phyloP scores from a whole-genome alignment of 1,284 basidiomycete genomes.

The Leccinum subrobustum region DNA sequence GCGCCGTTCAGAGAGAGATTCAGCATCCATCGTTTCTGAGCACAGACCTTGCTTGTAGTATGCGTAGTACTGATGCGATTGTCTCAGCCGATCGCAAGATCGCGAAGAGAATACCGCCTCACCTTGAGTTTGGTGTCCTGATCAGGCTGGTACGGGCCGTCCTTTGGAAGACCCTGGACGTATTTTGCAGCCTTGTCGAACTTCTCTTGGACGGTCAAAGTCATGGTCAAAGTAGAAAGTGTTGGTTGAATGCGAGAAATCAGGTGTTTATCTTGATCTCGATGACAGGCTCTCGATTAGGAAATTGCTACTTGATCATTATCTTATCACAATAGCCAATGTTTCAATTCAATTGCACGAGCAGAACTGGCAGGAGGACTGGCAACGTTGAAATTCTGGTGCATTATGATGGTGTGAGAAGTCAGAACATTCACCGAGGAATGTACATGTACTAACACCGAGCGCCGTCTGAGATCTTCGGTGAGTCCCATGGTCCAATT shows the following conservation, averaged over 20 bases:
- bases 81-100: conserved; percentile 12
- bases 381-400: background rate
- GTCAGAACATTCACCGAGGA: background rate
- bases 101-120: conserved; percentile 29
- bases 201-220: conserved; percentile 57
- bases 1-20: background rate
- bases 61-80: conserved; percentile 79
- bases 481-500: background rate
- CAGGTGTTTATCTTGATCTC: conserved; percentile 24
- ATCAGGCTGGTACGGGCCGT: conserved; percentile 73
- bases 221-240: conserved; percentile 16
- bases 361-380: background rate
- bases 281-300: conserved; percentile 16
- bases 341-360: conserved; percentile 3
- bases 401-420: background rate
- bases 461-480: conserved; percentile 8
- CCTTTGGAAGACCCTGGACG: conserved; percentile 71
- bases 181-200: conserved; percentile 82
- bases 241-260: background rate
- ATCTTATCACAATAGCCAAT: conserved; percentile 5
- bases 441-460: conserved; percentile 4
- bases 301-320: conserved; percentile 6
- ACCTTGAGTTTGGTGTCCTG: conserved; percentile 80
- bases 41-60: conserved; percentile 84
- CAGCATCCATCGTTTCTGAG: background rate